A percentile compares a stretch with the other conserved stretches of the same genome.
These are phyloP conservation scores for Hericium coralloides DNA, from an alignment of 768 basidiomycete species.

Conservation along the genomic window DNA sequence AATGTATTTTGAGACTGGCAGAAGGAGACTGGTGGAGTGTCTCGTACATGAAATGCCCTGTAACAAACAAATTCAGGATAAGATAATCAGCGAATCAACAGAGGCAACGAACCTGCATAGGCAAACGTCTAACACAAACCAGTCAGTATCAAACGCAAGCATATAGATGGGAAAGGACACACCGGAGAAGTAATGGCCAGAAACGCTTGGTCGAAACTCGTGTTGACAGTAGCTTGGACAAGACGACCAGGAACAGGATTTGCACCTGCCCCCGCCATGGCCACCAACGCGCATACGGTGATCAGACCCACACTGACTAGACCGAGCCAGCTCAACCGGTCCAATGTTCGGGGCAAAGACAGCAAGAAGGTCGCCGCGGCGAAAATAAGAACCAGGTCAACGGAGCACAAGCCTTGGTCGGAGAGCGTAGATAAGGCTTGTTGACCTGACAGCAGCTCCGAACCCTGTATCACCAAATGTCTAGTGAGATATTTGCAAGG, in stretches of 20 bases:
- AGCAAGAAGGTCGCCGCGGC: constrained; percentile 32
- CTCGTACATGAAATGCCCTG: neutral
- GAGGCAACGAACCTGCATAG: neutral
- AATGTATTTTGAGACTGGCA: constrained; percentile 6
- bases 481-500: neutral
- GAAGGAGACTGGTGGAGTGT: neutral
- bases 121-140: neutral
- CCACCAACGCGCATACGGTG: constrained; percentile 35
- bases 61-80: neutral
- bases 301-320: constrained; percentile 35
- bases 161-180: constrained; percentile 30
- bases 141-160: neutral
- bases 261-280: constrained; percentile 41
- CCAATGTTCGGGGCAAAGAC: constrained; percentile 39
- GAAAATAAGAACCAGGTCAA: constrained; percentile 38
- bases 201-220: constrained; percentile 39
- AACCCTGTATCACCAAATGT: constrained; percentile 25
- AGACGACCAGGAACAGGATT: constrained; percentile 35
- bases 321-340: constrained; percentile 38
- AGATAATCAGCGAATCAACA: neutral
- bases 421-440: constrained; percentile 41
- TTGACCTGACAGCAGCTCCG: constrained; percentile 41
- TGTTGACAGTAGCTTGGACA: constrained; percentile 28
- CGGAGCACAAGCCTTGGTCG: constrained; percentile 38
- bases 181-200: constrained; percentile 46